Evolutionary conservation across 148 eudicot species (phyloP).

Genomic region (Talinum fruticosum): DNA sequence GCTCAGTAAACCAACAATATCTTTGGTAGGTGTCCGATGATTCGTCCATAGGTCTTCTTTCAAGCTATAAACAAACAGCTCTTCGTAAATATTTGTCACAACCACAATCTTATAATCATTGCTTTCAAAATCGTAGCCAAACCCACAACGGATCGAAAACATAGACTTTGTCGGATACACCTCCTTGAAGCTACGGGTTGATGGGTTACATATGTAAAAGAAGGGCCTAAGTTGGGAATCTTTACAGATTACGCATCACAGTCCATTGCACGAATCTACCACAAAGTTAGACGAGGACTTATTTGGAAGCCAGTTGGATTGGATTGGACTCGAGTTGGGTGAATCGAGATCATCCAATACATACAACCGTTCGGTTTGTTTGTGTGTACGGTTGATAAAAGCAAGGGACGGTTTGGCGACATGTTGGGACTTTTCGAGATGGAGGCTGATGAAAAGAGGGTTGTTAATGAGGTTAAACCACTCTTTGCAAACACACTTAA

Average conservation of each 20-base stretch:
- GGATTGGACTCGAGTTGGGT: not conserved
- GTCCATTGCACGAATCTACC: not conserved
- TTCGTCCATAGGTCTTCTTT: not conserved
- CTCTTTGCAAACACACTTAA: not conserved
- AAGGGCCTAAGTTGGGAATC: not conserved
- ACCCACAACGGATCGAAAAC: not conserved
- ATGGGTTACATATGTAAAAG: not conserved
- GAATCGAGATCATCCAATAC: not conserved
- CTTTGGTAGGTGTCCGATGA: too few relatives aligned
- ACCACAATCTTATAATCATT: not conserved
- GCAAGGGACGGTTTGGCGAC: not conserved
- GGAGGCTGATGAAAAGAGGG: not conserved
- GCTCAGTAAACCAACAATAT: too few relatives aligned
- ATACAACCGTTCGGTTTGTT: not conserved
- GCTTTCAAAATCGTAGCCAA: not conserved
- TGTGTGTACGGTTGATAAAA: not conserved
- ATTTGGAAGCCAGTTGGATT: not conserved
- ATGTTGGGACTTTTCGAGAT: not conserved
- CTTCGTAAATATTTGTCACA: not conserved
- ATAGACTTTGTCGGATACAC: not conserved
- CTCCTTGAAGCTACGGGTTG: not conserved
- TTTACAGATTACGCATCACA: not conserved
- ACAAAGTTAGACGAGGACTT: not conserved
- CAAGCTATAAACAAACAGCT: not conserved
- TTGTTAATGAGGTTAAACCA: not conserved